Conservation (phyloP, 129 eudicot species). For the Mikania micrantha region DNA sequence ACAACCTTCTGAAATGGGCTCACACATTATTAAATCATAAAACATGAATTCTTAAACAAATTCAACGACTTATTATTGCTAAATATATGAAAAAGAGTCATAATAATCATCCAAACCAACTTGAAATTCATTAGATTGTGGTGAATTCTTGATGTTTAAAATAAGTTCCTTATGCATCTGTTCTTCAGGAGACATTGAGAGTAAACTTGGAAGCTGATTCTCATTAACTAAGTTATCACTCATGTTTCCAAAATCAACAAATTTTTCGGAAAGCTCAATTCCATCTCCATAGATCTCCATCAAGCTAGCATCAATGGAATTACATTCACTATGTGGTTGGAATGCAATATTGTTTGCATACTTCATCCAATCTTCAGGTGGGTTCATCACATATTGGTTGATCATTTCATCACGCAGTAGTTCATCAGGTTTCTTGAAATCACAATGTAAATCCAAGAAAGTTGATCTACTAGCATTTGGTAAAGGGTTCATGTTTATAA, state of each 20-base stretch:
- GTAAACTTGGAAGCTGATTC: slow-evolving; percentile 36
- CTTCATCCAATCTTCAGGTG: slow-evolving; percentile 22
- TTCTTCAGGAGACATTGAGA: slow-evolving; percentile 19
- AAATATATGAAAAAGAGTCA: slow-evolving; percentile 30
- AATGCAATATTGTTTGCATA: slow-evolving; percentile 10
- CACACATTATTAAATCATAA: slow-evolving; percentile 4
- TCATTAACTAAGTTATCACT: slow-evolving; percentile 12
- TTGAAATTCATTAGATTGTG: slow-evolving; percentile 16
- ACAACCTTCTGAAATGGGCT: background rate
- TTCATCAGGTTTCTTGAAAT: slow-evolving; percentile 14
- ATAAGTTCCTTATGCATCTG: slow-evolving; percentile 12
- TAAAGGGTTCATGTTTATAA: slow-evolving; percentile 23
- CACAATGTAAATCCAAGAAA: slow-evolving; percentile 14
- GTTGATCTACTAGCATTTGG: slow-evolving; percentile 22
- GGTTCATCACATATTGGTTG: slow-evolving; percentile 16
- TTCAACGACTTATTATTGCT: background rate
- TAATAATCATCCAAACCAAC: slow-evolving; percentile 23
- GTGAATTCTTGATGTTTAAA: background rate
- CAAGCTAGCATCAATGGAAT: slow-evolving; percentile 9
- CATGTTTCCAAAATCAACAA: background rate
- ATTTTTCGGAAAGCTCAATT: background rate
- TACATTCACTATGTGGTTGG: slow-evolving; percentile 7
- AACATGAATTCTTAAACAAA: background rate
- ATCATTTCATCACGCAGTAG: slow-evolving; percentile 15
- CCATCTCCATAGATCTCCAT: slow-evolving; percentile 24